A percentile compares a stretch with the other conserved stretches of the same genome.
Evolutionary conservation across 129 eudicot species (phyloP).

Genomic region (Helianthus tuberosus): DNA sequence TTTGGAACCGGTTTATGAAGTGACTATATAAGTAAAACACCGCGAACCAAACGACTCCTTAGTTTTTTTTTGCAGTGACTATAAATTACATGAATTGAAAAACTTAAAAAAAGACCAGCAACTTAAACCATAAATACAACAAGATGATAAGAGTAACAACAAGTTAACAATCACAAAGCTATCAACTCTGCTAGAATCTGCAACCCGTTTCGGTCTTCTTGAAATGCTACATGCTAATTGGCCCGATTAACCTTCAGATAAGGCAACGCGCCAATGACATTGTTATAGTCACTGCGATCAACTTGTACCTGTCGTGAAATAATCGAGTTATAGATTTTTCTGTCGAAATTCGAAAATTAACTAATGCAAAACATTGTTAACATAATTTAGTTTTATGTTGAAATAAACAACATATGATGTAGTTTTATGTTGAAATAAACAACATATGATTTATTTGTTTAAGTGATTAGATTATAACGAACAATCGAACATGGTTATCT

Average conservation of each 20-base stretch:
- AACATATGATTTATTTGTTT: neutral
- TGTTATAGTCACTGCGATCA: slow-evolving; percentile 87
- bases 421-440: no score
- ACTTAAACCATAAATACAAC: slow-evolving; percentile 37
- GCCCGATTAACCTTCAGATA: slow-evolving; percentile 93
- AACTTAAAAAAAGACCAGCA: slow-evolving; percentile 15
- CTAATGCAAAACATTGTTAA: neutral
- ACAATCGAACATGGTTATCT: neutral
- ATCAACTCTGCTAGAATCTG: slow-evolving; percentile 16
- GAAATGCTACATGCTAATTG: slow-evolving; percentile 34
- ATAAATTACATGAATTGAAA: slow-evolving; percentile 18
- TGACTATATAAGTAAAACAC: no score
- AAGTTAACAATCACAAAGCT: slow-evolving; percentile 24
- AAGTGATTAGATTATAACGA: neutral
- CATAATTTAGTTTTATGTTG: neutral
- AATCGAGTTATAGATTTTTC: neutral
- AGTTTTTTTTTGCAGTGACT: slow-evolving; percentile 19
- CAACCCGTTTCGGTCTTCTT: neutral
- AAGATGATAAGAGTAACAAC: slow-evolving; percentile 26
- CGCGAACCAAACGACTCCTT: neutral
- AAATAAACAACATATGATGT: no score
- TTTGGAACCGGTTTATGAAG: no score
- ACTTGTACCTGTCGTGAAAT: slow-evolving; percentile 71
- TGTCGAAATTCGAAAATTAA: neutral
- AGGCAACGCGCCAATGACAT: slow-evolving; percentile 93